A percentile compares a stretch with the other conserved stretches of the same genome.
phyloP scores from a whole-genome alignment of 768 basidiomycete genomes.

The Calocera cornea region DNA sequence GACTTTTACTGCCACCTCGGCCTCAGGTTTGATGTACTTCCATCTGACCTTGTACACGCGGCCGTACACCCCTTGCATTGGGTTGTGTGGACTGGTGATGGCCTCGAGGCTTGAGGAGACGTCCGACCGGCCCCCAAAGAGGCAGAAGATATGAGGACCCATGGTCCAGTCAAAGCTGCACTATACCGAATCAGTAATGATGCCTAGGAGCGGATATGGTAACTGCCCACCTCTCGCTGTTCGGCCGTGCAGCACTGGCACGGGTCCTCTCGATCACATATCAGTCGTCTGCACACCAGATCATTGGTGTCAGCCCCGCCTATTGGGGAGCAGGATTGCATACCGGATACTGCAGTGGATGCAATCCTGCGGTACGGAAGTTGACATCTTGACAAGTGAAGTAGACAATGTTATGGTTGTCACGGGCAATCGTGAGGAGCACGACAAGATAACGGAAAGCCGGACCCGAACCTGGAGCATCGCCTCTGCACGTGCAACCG shows the following conservation, averaged over 20 bases:
- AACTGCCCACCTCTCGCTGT: neutral
- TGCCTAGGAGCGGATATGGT: neutral
- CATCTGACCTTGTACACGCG: neutral
- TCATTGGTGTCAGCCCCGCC: no score
- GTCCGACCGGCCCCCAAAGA: neutral
- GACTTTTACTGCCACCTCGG: neutral
- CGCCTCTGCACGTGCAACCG: no score
- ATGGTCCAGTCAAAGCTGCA: neutral
- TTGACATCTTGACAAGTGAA: no score
- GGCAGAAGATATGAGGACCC: neutral
- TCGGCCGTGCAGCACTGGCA: neutral
- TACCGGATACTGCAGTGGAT: no score
- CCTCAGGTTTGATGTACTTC: neutral
- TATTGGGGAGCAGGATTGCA: no score
- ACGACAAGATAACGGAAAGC: no score
- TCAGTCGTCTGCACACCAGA: no score
- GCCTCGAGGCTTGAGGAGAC: neutral
- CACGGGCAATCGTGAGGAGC: no score
- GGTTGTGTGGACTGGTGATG: neutral
- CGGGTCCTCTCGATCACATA: neutral
- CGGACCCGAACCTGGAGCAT: no score
- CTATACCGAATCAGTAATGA: neutral
- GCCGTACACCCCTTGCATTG: neutral
- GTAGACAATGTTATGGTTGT: no score
- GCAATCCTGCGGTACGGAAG: no score